Base-by-base conservation (phyloP, 371 early-diverging fungal genomes). In the Mucor lusitanicus region DNA sequence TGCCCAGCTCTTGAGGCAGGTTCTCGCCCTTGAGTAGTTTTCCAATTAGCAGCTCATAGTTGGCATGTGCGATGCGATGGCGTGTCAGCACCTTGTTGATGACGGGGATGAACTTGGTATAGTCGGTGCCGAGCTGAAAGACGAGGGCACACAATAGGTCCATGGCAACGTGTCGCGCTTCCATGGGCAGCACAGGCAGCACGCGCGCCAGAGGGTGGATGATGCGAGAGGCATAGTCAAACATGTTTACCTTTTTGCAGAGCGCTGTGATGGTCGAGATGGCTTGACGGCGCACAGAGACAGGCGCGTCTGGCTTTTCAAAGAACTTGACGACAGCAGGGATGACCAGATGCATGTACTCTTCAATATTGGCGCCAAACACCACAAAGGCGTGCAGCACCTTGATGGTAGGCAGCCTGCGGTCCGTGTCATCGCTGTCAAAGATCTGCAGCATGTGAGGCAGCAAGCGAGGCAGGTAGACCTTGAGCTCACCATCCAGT, bases 281-380 rank as follows among this genome's bases (percentile, higher is more conserved):
- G 1, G 97, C 92, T 25, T 87, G 78, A 44, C 85, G 88, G 40
- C 94, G 88, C n/a, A 97, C 77, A 19, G 67, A 65, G 3, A 83
- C 64, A 0, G 92, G 90, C 0, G 85, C 83, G 55, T 92, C 93
- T 0, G 87, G 78, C 32, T 87, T 85, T 70, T 96, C 96, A 69
- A 97, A 90, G 48, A 95, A 84, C 48, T 84, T 77, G 56, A 97
- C 91, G 13, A 99, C 85, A 6, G 90, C 91, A 6, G 97, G 98
- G 55, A 97, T 88, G 9, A 97, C 92, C 25, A 99, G 80, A 69
- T 95, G 95, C 84, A 97, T 86, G 69, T 96, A 95, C 61, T 97
- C 96, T 72, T 98, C 97, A 63, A 98, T 88, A 65, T 92, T 95
- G 28, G 92, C 78, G 17, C 97, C 95, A 83, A 97, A 92, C 2